Base-by-base conservation (phyloP, 2,329 filamentous ascomycete genomes). In the Neofusicoccum cordaticola region DNA sequence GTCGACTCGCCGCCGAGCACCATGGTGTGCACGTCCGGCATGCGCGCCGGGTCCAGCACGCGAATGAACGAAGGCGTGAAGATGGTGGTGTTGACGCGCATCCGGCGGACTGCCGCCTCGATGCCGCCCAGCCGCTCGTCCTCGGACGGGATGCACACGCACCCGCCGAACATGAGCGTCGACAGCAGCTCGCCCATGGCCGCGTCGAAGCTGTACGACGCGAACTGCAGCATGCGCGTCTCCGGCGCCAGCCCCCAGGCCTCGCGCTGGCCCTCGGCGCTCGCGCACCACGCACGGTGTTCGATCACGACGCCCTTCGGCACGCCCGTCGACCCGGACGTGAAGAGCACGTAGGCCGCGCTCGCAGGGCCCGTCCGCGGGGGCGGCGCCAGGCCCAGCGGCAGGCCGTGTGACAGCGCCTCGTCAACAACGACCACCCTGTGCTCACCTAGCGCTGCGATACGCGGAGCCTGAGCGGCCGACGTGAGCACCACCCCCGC, bases 41-140 rank as follows among this genome's bases (percentile, higher is more conserved):
- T 77, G n/a, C 74, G 76, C 41, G 76, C 72, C 0, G 80, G 74
- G n/a, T 73, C 68, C 48, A 77, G 72, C 37, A 69, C 72, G 1
- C 71, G 71, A 2, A 75, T 70, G 15, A 77, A 70, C 0, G 81
- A 79, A 1, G 82, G 82, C 0, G 82, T 84, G 12, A 82, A 69
- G 62, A 78, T 72, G 12, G 77, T 74, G 73, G 77, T 80, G 37
- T 83, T 83, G 35, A 76, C 70, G 2, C 70, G 67, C 63, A 77
- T 69, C 13, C 69, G 37, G 6, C 37, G 37, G 6, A 39, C 83
- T 0, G 79, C 81, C 1, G 79, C 81, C 1, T 78, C 74, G 3
- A 88, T 75, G 62, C 86, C 81, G 70, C 47, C 73, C 73, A 74
- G 62, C 83, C 81, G 39, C 78, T 86, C 82, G 79, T 3, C 69